Conservation (phyloP, 2,329 filamentous ascomycete genomes). For the Penicillium sclerotigenum region DNA sequence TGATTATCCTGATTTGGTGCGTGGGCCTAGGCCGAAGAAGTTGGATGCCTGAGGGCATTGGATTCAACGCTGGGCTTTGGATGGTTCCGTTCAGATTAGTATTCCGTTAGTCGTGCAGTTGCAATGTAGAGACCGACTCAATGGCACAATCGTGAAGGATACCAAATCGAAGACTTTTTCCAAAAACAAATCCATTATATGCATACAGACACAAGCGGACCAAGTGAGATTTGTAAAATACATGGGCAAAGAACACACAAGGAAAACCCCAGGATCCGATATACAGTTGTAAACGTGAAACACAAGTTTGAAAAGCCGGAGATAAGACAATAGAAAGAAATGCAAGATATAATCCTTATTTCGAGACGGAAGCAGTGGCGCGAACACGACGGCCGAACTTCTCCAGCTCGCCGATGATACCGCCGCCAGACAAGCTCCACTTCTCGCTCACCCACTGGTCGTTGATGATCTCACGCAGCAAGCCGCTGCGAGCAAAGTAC, state of each 20-base stretch:
- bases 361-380: conserved; percentile 9
- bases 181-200: conserved; percentile 31
- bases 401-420: conserved; percentile 83
- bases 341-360: conserved; percentile 12
- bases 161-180: not conserved
- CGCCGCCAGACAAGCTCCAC: conserved; percentile 78
- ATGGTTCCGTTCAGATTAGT: not conserved
- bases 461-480: conserved; percentile 68
- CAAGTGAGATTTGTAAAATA: conserved; percentile 32
- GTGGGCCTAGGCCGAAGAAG: conserved; percentile 8
- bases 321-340: conserved; percentile 11
- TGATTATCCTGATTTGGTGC: conserved; percentile 19
- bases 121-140: not conserved
- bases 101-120: not conserved
- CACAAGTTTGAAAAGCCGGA: not conserved
- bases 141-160: not conserved
- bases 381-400: conserved; percentile 48
- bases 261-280: conserved; percentile 22
- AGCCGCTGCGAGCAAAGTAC: conserved; percentile 85
- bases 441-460: conserved; percentile 72
- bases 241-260: conserved; percentile 24
- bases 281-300: conserved; percentile 20
- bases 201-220: conserved; percentile 30
- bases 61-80: not conserved
- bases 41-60: conserved; percentile 2